Conservation (phyloP, 805 yeast species). For the Alloascoidea hylecoeti region DNA sequence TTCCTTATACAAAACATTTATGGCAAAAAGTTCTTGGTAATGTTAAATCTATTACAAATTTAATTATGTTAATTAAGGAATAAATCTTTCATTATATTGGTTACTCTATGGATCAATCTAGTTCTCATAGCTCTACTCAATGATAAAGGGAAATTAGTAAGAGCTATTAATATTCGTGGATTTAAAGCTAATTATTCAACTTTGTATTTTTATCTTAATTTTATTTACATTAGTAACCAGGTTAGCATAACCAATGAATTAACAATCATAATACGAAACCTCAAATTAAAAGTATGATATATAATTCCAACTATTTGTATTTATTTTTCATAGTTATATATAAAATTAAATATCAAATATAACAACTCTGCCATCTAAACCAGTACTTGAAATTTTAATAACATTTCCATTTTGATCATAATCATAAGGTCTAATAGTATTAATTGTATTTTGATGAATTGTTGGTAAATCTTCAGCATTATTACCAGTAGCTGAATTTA, state of each 20-base stretch:
- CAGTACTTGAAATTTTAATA: slow-evolving; percentile 55
- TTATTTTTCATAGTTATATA: too few relatives aligned
- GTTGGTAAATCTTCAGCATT: slow-evolving; percentile 43
- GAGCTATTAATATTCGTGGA: slow-evolving; percentile 36
- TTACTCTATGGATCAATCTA: slow-evolving; percentile 39
- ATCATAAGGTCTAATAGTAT: slow-evolving; percentile 39
- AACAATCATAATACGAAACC: too few relatives aligned
- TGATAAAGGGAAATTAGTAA: slow-evolving; percentile 24
- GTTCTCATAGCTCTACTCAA: slow-evolving; percentile 28
- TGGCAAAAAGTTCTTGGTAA: slow-evolving; percentile 58
- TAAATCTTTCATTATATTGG: slow-evolving; percentile 27
- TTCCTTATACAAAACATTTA: slow-evolving; percentile 34
- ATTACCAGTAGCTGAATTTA: slow-evolving; percentile 22
- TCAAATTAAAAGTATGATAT: too few relatives aligned
- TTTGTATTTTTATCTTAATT: too few relatives aligned
- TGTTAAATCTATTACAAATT: slow-evolving; percentile 40
- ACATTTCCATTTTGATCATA: slow-evolving; percentile 28
- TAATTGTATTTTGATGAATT: slow-evolving; percentile 82
- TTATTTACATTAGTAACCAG: too few relatives aligned
- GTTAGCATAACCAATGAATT: too few relatives aligned
- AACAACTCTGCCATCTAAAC: slow-evolving; percentile 87
- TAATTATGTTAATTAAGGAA: slow-evolving; percentile 45
- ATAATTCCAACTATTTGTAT: too few relatives aligned
- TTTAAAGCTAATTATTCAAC: too few relatives aligned
- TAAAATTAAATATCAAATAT: slow-evolving; percentile 48